A percentile compares a stretch with the other conserved stretches of the same genome.
phyloP scores from a whole-genome alignment of 176 grass and related monocot species.

The Pontederia crassipes region DNA sequence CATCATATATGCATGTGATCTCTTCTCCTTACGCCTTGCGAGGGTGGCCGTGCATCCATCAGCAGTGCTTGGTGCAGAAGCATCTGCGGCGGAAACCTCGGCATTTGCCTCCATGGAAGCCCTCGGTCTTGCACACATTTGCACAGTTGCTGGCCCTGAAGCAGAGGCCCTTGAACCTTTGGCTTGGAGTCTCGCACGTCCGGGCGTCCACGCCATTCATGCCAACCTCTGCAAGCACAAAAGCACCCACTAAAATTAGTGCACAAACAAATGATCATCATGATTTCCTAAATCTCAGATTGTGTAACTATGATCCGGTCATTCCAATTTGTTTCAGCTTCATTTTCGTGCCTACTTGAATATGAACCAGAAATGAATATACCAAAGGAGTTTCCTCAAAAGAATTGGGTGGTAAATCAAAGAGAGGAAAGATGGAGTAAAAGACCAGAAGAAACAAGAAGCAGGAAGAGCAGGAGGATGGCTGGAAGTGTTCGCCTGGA shows the following conservation, averaged over 20 bases:
- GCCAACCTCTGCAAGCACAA: neutral
- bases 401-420: neutral
- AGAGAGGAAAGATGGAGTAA: neutral
- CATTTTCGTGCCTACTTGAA: no score
- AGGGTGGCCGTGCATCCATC: neutral
- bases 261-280: neutral
- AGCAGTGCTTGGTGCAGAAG: conserved; percentile 22
- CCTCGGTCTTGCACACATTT: conserved; percentile 21
- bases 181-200: conserved; percentile 4
- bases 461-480: conserved; percentile 7
- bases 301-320: no score
- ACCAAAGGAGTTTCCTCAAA: neutral
- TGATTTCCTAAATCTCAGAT: no score
- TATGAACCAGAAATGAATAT: neutral
- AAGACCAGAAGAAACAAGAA: conserved; percentile 2
- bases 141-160: conserved; percentile 8
- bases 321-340: no score
- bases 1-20: no score
- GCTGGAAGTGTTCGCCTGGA: conserved; percentile 1
- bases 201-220: conserved; percentile 2
- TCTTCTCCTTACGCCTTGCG: neutral
- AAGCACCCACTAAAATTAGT: neutral
- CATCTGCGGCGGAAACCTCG: conserved; percentile 20
- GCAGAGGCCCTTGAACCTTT: conserved; percentile 16
- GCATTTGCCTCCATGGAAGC: conserved; percentile 17